phyloP scores from a whole-genome alignment of 2,329 filamentous ascomycete genomes.

The Nakataea oryzae region DNA sequence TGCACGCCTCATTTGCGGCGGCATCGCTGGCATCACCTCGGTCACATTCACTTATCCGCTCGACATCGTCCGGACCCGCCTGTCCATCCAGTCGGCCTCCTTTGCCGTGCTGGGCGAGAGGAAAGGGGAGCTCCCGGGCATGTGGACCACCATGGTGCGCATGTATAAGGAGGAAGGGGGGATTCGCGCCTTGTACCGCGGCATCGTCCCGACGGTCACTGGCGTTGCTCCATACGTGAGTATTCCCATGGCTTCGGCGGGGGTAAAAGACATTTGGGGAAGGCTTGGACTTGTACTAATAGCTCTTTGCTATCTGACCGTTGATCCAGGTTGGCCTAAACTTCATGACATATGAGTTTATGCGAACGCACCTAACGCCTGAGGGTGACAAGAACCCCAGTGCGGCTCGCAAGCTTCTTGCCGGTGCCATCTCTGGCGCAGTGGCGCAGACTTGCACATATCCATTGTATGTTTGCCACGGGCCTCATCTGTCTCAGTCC shows the following conservation, averaged over 20 bases:
- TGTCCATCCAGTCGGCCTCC: conserved; percentile 97
- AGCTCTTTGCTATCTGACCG: not conserved
- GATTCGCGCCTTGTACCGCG: conserved; percentile 75
- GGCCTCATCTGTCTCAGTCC: not conserved
- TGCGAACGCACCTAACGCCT: conserved; percentile 72
- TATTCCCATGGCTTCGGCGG: conserved; percentile 4
- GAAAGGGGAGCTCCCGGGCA: conserved; percentile 68
- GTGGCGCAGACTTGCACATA: conserved; percentile 98
- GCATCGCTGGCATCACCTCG: conserved; percentile 86
- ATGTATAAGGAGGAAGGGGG: conserved; percentile 95
- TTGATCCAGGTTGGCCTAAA: conserved; percentile 76
- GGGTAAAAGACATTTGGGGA: not conserved
- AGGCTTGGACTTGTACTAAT: conserved; percentile 1
- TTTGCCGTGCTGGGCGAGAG: conserved; percentile 64
- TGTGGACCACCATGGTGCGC: conserved; percentile 70
- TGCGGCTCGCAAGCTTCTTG: conserved; percentile 69
- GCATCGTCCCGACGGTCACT: conserved; percentile 86
- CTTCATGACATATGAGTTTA: conserved; percentile 95
- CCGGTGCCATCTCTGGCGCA: conserved; percentile 89
- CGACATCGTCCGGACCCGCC: conserved; percentile 89
- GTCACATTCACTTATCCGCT: conserved; percentile 93
- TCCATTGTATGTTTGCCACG: conserved; percentile 64
- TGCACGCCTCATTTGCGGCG: conserved; percentile 78
- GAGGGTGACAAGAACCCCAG: conserved; percentile 80
- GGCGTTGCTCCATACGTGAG: conserved; percentile 88